Evolutionary conservation across 208 protist genomes (phyloP).

Genomic region (Crithidia mellificae): DNA sequence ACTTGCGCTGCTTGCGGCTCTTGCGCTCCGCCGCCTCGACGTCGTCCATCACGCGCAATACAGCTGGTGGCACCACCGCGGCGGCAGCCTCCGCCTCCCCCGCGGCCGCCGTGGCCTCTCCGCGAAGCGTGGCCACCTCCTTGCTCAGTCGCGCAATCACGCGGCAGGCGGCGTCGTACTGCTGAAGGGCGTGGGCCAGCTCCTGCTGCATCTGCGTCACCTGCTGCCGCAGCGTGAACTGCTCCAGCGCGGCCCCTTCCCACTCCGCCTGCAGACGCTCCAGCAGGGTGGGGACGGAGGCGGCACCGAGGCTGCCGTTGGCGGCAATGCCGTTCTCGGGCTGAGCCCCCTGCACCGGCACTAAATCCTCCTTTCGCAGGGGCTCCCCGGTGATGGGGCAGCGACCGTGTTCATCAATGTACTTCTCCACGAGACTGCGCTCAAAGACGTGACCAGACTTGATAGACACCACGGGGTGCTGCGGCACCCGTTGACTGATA

Average conservation of each 20-base stretch:
- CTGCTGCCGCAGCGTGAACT: conserved; percentile 95
- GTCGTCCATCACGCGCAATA: conserved; percentile 39
- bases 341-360: conserved; percentile 59
- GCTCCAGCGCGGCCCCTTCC: conserved; percentile 98
- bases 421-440: conserved; percentile 93
- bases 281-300: conserved; percentile 94
- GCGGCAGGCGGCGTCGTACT: conserved; percentile 98
- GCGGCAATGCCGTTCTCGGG: conserved; percentile 16
- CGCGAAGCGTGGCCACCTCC: conserved; percentile 50
- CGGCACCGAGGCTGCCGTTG: conserved; percentile 32
- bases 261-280: conserved; percentile 97
- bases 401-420: conserved; percentile 91
- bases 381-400: conserved; percentile 94
- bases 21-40: conserved; percentile 41
- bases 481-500: conserved; percentile 79
- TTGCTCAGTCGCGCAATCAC: conserved; percentile 96
- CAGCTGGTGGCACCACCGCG: conserved; percentile 39
- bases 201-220: conserved; percentile 92
- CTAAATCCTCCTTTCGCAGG: conserved; percentile 87
- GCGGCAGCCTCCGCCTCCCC: conserved; percentile 19
- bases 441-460: conserved; percentile 96
- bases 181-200: conserved; percentile 97
- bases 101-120: conserved; percentile 4
- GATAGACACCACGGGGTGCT: conserved; percentile 95
- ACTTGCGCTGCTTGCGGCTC: conserved; percentile 41